Percentiles rank a stretch among this genome's conserved stretches.
Conservation (phyloP, 345 rosid genomes). For the Hibiscus trionum region DNA sequence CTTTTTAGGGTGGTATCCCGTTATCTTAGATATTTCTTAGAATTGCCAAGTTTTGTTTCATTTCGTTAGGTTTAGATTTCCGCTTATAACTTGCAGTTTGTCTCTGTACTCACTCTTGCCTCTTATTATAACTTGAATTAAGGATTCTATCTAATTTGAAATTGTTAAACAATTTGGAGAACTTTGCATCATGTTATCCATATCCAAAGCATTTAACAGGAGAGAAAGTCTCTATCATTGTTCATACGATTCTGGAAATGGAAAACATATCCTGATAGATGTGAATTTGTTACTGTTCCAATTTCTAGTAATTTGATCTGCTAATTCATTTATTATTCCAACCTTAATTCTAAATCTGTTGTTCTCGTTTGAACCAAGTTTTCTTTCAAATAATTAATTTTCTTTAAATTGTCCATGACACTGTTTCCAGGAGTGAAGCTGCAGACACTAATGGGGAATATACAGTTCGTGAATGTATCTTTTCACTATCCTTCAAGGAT, state of each 20-base stretch:
- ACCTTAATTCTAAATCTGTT: neutral
- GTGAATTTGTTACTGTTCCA: neutral
- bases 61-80: constrained; percentile 5
- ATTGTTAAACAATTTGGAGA: neutral
- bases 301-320: neutral
- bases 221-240: neutral
- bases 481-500: constrained; percentile 39
- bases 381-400: neutral
- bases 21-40: neutral
- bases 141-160: neutral
- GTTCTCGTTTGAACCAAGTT: neutral
- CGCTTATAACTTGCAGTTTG: neutral
- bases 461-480: constrained; percentile 32
- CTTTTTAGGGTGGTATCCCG: neutral
- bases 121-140: neutral
- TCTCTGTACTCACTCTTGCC: neutral
- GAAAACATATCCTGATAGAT: neutral
- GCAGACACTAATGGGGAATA: constrained; percentile 26
- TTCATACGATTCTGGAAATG: neutral
- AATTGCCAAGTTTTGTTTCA: neutral
- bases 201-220: neutral
- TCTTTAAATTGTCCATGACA: neutral
- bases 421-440: constrained; percentile 25
- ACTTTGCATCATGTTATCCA: neutral
- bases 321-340: neutral